phyloP scores from a whole-genome alignment of 169 alveolate genomes.

The Cryptosporidium viatorum region DNA sequence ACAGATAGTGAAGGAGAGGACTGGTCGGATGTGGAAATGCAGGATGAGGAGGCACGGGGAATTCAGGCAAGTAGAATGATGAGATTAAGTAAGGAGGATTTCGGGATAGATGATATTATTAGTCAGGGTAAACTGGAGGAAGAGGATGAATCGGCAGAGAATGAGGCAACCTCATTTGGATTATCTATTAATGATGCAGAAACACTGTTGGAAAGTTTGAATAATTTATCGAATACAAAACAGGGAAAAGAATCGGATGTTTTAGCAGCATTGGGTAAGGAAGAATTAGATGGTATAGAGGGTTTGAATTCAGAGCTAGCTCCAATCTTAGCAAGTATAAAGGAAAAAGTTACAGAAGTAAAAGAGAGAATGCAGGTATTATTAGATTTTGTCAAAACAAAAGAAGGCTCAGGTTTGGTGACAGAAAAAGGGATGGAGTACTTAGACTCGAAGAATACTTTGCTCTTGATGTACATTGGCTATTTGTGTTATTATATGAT shows the following conservation, averaged over 20 bases:
- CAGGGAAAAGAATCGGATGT: background rate
- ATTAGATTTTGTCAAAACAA: conserved; percentile 13
- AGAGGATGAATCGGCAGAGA: conserved; percentile 17
- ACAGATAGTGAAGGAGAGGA: conserved; percentile 47
- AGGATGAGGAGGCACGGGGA: conserved; percentile 64
- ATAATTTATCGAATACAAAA: background rate
- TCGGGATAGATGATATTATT: conserved; percentile 62
- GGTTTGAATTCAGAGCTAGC: conserved; percentile 17
- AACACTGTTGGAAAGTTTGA: conserved; percentile 25
- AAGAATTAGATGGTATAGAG: background rate
- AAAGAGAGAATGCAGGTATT: conserved; percentile 46
- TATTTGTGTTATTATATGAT: conserved; percentile 62
- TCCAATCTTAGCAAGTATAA: conserved; percentile 22
- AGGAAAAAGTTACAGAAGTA: conserved; percentile 61
- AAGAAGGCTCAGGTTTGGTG: conserved; percentile 16
- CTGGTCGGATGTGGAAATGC: conserved; percentile 75
- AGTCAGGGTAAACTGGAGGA: background rate
- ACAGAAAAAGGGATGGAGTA: conserved; percentile 66
- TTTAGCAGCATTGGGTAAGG: background rate
- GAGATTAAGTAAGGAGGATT: conserved; percentile 21
- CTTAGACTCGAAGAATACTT: conserved; percentile 56
- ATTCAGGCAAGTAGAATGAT: conserved; percentile 56
- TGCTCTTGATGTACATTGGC: conserved; percentile 53
- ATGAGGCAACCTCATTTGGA: conserved; percentile 6
- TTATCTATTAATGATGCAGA: conserved; percentile 52